phyloP scores from a whole-genome alignment of 257 asterid species.

The Solanum microdontum region DNA sequence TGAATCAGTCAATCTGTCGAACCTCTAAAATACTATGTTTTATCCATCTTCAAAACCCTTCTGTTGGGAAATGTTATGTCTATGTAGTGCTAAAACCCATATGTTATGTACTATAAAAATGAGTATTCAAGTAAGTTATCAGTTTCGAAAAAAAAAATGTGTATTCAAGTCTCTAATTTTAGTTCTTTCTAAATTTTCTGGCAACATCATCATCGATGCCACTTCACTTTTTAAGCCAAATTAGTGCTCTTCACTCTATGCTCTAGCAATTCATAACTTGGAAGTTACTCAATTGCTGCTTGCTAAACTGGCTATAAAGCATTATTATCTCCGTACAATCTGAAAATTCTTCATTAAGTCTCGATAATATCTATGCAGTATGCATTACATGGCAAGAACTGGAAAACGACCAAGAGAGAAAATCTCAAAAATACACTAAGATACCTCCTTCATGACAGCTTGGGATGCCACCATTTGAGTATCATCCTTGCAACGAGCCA shows the following conservation, averaged over 20 bases:
- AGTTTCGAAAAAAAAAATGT: background rate
- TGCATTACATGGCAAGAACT: background rate
- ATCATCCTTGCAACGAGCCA: slow-evolving; percentile 93
- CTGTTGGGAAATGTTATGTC: background rate
- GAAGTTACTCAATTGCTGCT: background rate
- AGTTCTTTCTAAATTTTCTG: background rate
- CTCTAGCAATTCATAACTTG: background rate
- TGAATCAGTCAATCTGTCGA: background rate
- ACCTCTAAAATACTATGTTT: background rate
- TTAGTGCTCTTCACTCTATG: background rate
- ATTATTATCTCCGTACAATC: background rate
- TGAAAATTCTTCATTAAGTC: background rate
- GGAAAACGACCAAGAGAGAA: background rate
- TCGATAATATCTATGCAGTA: background rate
- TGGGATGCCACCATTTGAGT: slow-evolving; percentile 72
- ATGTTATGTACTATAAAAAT: background rate
- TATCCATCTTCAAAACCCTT: background rate
- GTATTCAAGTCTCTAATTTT: background rate
- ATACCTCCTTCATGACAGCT: slow-evolving; percentile 89
- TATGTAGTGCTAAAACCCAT: background rate
- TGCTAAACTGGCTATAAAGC: background rate
- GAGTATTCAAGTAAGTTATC: background rate
- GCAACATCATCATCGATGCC: background rate
- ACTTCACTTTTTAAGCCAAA: background rate
- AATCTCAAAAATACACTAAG: background rate